Evolutionary conservation across 2,329 filamentous ascomycete species (phyloP).

Genomic region (Biscogniauxia marginata): DNA sequence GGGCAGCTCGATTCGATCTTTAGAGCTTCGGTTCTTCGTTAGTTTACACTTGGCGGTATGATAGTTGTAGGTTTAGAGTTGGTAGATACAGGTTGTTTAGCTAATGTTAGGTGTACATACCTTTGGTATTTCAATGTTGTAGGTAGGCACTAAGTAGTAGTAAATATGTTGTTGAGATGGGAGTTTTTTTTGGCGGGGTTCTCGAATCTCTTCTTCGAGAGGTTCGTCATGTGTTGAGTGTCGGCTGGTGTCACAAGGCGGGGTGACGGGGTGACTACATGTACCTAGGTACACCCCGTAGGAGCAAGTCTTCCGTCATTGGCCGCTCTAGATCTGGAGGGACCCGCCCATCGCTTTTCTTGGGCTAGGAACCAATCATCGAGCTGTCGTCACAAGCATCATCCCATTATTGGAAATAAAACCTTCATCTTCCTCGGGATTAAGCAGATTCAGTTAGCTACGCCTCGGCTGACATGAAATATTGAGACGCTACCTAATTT

Average conservation of each 20-base stretch:
- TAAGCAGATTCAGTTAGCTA: too few species aligned
- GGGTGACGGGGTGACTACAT: not conserved
- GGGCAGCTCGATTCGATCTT: not conserved
- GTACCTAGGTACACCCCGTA: too few species aligned
- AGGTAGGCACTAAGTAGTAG: too few species aligned
- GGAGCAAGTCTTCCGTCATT: not conserved
- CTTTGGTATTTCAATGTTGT: too few species aligned
- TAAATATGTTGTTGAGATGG: not conserved
- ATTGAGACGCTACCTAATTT: too few species aligned
- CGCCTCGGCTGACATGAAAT: too few species aligned
- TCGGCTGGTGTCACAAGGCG: not conserved
- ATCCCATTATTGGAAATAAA: not conserved
- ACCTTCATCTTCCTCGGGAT: not conserved
- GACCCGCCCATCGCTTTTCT: not conserved
- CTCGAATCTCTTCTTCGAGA: not conserved
- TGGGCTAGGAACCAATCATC: not conserved
- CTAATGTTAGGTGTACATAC: too few species aligned
- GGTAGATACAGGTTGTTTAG: too few species aligned
- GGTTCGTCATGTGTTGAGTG: not conserved
- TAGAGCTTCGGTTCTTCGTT: not conserved
- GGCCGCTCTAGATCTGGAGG: not conserved
- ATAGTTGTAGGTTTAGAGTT: not conserved
- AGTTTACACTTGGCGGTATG: not conserved
- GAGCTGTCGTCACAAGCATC: not conserved
- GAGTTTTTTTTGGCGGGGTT: constrained; percentile 1